Base-by-base conservation (phyloP, 2,329 filamentous ascomycete genomes). In the Apiospora aurea region DNA sequence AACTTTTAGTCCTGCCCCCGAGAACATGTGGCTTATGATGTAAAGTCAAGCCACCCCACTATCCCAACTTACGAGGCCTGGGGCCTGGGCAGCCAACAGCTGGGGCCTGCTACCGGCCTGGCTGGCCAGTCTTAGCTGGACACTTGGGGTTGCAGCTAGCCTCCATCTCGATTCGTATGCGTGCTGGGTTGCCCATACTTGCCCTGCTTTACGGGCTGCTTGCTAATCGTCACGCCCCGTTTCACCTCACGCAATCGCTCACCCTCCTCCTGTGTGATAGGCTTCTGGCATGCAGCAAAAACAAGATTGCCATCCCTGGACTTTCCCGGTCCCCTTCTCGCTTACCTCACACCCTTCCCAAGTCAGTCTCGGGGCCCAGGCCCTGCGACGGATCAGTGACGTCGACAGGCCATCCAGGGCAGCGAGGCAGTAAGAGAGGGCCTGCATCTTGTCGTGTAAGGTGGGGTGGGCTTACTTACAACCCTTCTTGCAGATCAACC, bases 81-180 rank as follows among this genome's bases (percentile, higher is more conserved):
- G 2, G 34, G n/a, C n/a, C n/a, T n/a, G n/a, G n/a, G n/a, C n/a
- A n/a, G n/a, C n/a, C n/a, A n/a, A n/a, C 26, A 29, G 26, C 34
- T 38, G 34, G 34, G 34, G 44, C 44, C 44, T 47, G 44, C 21
- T n/a, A 18, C 44, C 44, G 41, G 41, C 41, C 5, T 4, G 44
- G 44, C 44, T 21, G 13, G 24, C 51, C 24, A n/a, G 29, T 61
- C 57, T 64, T 64, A 64, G 57, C 34, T 64, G 57, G 57, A 64
- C 57, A 64, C 57, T 64, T 24, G 57, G 57, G 57, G 57, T 64
- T 64, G 57, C 34, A 64, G 57, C 57, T 64, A 64, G 57, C 57
- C 57, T 64, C 57, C 57, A 64, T 64, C 57, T 64, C 57, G 57
- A 64, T 64, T 64, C 34, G 34, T 41, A 64, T 41, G 29, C 5